A percentile compares a stretch with the other conserved stretches of the same genome.
These are phyloP conservation scores for Skeletonema grethae DNA, from an alignment of 108 stramenopile species.

Conservation along the genomic window DNA sequence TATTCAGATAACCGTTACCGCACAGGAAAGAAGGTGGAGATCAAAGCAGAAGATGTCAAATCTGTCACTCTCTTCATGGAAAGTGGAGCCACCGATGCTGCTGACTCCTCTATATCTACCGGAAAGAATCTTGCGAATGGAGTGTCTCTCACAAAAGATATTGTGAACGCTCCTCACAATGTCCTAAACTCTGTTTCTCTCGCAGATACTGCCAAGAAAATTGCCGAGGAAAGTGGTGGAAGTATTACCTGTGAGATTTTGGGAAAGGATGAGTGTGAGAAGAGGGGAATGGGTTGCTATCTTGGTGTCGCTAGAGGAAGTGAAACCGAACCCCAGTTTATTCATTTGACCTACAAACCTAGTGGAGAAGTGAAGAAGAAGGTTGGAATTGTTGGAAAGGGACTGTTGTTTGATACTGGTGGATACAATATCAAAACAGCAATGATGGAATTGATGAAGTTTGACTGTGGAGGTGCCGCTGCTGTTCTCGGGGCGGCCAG, in stretches of 20 bases:
- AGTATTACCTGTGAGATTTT: conserved; percentile 76
- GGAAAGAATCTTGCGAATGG: conserved; percentile 70
- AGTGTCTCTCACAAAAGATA: conserved; percentile 80
- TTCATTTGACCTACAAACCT: conserved; percentile 94
- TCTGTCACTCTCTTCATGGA: conserved; percentile 60
- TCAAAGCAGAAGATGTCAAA: conserved; percentile 69
- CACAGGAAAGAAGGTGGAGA: conserved; percentile 68
- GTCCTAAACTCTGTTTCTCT: conserved; percentile 85
- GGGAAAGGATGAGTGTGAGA: conserved; percentile 86
- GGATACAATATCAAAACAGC: conserved; percentile 99
- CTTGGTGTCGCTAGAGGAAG: conserved; percentile 92
- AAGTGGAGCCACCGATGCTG: conserved; percentile 8
- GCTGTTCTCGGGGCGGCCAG: conserved; percentile 88
- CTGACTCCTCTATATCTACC: conserved; percentile 46
- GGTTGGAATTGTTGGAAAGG: conserved; percentile 94
- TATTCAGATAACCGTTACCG: conserved; percentile 88
- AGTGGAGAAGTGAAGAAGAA: conserved; percentile 67
- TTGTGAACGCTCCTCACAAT: conserved; percentile 98
- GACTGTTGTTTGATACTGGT: conserved; percentile 97
- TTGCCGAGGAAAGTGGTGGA: conserved; percentile 82
- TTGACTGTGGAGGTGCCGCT: conserved; percentile 97
- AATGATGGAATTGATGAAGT: conserved; percentile 99
- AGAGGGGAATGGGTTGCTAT: conserved; percentile 90
- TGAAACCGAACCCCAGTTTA: conserved; percentile 94
- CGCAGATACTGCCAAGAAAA: conserved; percentile 80